Base-by-base conservation (phyloP, 2,329 filamentous ascomycete species). In the Volutella citrinella region DNA sequence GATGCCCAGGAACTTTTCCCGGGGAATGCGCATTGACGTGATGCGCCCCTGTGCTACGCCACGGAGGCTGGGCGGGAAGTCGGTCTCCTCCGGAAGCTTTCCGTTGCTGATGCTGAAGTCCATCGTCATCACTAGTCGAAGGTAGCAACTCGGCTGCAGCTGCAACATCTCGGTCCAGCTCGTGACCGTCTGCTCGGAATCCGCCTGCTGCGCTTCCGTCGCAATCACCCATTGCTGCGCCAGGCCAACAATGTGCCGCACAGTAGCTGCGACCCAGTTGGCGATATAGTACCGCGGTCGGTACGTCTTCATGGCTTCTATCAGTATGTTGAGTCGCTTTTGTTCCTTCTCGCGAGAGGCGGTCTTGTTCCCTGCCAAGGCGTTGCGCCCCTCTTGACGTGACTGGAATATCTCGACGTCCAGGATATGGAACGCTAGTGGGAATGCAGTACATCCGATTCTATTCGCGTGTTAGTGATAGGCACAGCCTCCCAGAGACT, bases 71-170 rank as follows among this genome's bases (percentile, higher is more conserved):
- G n/a, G n/a, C n/a, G 49, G 49, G 7, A 52, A 52, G 15, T 52
- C 49, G 10, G 34, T 49, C 9, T 52, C 49, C 0, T 52, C 49
- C 2, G 49, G 49, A 0, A 52, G 27, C 7, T 45, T 43, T 0
- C 49, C 49, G 11, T 53, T 40, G 14, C 49, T 52, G 9, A 52
- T 52, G 9, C 49, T 53, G 23, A 52, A 34, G 18, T 52, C 49
- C 7, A 52, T 42, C 0, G 49, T 52, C 39, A 52, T 44, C 0
- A 46, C 49, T 0, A 52, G 19, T 1, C 48, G 36, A 1, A 52
- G 2, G 2, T 52, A 52, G 2, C 45, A 46, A 1, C 34, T 53
- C 0, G 49, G 49, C 3, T 43, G 27, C 0, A 27, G 32, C 6
- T 51, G 47, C 0, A 52, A 7, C 33, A 52, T 52, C 3, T 53